These are phyloP conservation scores for Exophiala lecanii-corni DNA, from an alignment of 2,329 filamentous ascomycete species.

Conservation along the genomic window DNA sequence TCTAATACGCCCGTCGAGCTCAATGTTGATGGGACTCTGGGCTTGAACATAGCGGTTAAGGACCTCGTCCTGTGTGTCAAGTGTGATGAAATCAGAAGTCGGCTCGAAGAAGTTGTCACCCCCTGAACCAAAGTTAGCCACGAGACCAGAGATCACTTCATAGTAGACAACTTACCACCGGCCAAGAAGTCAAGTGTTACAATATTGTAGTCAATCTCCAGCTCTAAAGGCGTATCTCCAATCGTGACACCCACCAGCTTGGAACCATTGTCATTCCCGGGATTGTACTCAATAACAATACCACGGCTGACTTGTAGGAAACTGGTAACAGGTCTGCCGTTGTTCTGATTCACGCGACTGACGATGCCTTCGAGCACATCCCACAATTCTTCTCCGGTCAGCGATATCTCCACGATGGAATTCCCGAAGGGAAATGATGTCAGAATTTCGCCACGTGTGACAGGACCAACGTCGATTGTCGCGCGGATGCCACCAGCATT, in stretches of 20 bases:
- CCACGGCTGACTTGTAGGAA: constrained; percentile 5
- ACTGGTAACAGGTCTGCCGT: constrained; percentile 4
- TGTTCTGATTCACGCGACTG: not conserved
- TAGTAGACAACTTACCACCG: constrained; percentile 2
- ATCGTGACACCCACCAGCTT: constrained; percentile 8
- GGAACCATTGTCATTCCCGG: constrained; percentile 1
- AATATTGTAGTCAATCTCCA: constrained; percentile 4
- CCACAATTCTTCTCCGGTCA: constrained; percentile 7
- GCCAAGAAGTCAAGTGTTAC: constrained; percentile 9
- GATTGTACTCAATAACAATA: constrained; percentile 5
- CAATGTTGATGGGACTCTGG: constrained; percentile 5
- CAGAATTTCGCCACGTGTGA: constrained; percentile 6
- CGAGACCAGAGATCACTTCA: too few species aligned
- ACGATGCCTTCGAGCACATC: constrained; percentile 9
- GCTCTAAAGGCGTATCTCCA: constrained; percentile 2
- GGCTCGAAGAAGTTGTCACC: constrained; percentile 10
- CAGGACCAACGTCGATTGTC: constrained; percentile 5
- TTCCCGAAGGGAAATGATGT: constrained; percentile 9
- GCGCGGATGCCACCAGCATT: constrained; percentile 9
- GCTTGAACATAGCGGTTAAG: constrained; percentile 3
- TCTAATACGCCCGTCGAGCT: constrained; percentile 3
- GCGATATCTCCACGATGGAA: constrained; percentile 9
- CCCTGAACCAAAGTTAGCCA: not conserved
- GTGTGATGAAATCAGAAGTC: constrained; percentile 5
- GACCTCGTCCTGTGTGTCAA: constrained; percentile 10